Conservation (phyloP, 176 grass and related monocot species). For the Juncus effusus region DNA sequence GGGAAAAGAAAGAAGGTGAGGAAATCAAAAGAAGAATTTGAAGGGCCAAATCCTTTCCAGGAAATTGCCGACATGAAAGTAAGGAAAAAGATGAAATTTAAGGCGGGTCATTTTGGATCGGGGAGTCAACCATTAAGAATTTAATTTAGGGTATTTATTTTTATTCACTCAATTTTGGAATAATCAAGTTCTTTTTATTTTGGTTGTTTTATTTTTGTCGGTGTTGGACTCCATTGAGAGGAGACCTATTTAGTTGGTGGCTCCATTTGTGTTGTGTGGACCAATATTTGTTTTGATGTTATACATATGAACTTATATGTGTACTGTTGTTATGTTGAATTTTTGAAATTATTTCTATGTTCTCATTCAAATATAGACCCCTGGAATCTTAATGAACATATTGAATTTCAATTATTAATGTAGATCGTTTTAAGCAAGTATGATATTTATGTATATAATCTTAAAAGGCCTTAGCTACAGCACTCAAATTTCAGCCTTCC, state of each 20-base stretch:
- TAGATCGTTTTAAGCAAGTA: too few relatives aligned
- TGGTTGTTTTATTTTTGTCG: neutral
- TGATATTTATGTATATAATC: too few relatives aligned
- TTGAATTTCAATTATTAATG: too few relatives aligned
- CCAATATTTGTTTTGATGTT: too few relatives aligned
- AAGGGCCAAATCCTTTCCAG: slow-evolving; percentile 61
- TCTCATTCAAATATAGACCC: too few relatives aligned
- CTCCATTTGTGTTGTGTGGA: too few relatives aligned
- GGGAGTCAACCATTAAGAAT: slow-evolving; percentile 49
- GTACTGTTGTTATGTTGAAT: too few relatives aligned
- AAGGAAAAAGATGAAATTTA: slow-evolving; percentile 35
- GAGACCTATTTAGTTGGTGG: neutral
- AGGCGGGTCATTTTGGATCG: slow-evolving; percentile 28
- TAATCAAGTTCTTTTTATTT: slow-evolving; percentile 3
- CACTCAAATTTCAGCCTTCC: too few relatives aligned
- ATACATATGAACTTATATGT: too few relatives aligned
- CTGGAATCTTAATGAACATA: too few relatives aligned
- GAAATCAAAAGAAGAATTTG: slow-evolving; percentile 30
- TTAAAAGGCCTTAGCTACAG: too few relatives aligned
- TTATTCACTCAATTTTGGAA: slow-evolving; percentile 20
- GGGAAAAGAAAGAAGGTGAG: slow-evolving; percentile 66
- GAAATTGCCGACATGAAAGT: slow-evolving; percentile 39
- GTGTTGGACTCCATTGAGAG: neutral
- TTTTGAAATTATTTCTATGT: too few relatives aligned
- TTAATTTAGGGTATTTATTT: slow-evolving; percentile 12